These are phyloP conservation scores for Lepidium sativum DNA, from an alignment of 345 rosid species.

Conservation along the genomic window DNA sequence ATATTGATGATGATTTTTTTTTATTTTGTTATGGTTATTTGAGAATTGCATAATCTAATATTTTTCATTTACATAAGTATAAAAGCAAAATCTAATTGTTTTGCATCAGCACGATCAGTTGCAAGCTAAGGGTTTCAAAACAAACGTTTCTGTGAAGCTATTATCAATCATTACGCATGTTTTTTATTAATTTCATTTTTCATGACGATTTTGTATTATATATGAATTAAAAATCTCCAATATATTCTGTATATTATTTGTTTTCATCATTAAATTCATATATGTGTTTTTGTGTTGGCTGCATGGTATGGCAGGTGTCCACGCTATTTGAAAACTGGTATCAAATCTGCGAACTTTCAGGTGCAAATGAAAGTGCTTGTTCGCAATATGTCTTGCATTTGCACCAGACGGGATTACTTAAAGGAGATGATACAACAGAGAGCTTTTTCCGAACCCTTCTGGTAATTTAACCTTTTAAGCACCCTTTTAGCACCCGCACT, in stretches of 20 bases:
- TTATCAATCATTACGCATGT: neutral
- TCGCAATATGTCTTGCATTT: constrained; percentile 57
- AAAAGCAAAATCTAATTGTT: neutral
- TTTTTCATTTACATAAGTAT: neutral
- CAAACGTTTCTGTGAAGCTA: neutral
- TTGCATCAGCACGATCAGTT: neutral
- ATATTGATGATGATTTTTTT: neutral
- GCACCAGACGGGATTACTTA: constrained; percentile 73
- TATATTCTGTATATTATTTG: neutral
- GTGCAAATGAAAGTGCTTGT: constrained; percentile 59
- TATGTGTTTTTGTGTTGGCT: neutral
- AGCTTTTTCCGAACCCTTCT: constrained; percentile 71
- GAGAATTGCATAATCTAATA: neutral
- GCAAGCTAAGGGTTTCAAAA: neutral
- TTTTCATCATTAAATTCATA: neutral
- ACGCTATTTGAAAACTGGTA: constrained; percentile 70
- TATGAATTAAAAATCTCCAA: neutral
- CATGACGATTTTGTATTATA: neutral
- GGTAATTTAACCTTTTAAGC: constrained; percentile 26
- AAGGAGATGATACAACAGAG: constrained; percentile 80
- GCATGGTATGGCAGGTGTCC: constrained; percentile 46
- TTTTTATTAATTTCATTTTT: neutral
- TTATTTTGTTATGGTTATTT: neutral
- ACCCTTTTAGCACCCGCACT: neutral
- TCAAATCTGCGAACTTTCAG: constrained; percentile 67